These are phyloP conservation scores for Penicillium frequentans DNA, from an alignment of 2,329 filamentous ascomycete species.

Conservation along the genomic window DNA sequence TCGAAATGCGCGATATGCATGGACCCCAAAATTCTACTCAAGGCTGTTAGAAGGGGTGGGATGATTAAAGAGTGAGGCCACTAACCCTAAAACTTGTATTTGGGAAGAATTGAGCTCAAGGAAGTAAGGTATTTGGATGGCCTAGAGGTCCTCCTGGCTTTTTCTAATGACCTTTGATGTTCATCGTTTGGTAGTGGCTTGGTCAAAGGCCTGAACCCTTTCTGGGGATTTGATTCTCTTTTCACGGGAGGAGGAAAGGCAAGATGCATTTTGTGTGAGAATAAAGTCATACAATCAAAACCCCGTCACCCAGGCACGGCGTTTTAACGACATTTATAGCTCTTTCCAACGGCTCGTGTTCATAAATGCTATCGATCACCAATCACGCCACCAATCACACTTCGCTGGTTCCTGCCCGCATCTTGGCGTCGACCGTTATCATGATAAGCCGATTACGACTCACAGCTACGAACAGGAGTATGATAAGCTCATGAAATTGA, in stretches of 20 bases:
- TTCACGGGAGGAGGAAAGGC: not conserved
- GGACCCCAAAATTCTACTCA: not conserved
- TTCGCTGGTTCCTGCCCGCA: not conserved
- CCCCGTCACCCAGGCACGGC: not conserved
- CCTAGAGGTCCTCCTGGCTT: not conserved
- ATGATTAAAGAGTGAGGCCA: not conserved
- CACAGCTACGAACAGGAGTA: not conserved
- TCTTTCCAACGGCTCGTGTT: not conserved
- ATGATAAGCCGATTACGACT: not conserved
- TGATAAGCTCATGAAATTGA: not conserved
- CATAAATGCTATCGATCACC: not conserved
- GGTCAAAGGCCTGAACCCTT: not conserved
- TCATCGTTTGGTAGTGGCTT: not conserved
- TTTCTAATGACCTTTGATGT: not conserved
- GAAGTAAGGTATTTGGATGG: not conserved
- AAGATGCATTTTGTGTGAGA: not conserved
- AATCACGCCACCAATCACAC: not conserved
- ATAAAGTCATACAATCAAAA: not conserved
- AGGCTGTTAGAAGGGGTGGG: not conserved
- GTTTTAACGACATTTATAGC: not conserved
- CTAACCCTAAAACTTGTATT: not conserved
- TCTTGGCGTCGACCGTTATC: not conserved
- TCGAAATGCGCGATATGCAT: not conserved
- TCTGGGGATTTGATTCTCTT: not conserved
- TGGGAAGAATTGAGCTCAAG: not conserved